Evolutionary conservation across 1,284 basidiomycete species (phyloP).

Genomic region (Fomitopsis pinicola): DNA sequence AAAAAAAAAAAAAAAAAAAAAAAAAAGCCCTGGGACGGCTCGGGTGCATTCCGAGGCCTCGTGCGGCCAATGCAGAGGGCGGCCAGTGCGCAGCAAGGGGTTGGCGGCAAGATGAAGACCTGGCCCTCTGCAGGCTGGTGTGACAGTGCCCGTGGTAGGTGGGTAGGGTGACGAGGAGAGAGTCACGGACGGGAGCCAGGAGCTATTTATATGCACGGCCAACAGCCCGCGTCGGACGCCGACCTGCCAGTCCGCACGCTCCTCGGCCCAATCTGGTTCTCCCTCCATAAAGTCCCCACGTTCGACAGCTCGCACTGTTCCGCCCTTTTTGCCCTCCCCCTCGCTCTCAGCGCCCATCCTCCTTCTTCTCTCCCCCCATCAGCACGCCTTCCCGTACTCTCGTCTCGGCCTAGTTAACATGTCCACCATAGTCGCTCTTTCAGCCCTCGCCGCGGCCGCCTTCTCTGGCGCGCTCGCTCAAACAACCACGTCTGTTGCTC

Average conservation of each 20-base stretch:
- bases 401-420: conserved; percentile 20
- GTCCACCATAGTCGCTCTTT: conserved; percentile 39
- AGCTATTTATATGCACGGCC: neutral
- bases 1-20: too few relatives aligned
- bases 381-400: neutral
- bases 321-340: neutral
- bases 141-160: neutral
- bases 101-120: neutral
- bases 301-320: neutral
- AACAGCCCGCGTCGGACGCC: neutral
- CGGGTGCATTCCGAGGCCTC: neutral
- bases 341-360: neutral
- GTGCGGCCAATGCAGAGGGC: neutral
- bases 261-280: neutral
- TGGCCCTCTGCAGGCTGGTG: neutral
- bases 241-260: neutral
- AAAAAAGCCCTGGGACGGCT: too few relatives aligned
- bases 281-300: neutral
- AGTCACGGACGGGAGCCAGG: too few relatives aligned
- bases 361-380: neutral
- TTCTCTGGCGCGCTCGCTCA: conserved; percentile 32
- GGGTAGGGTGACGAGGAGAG: neutral
- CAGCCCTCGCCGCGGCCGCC: conserved; percentile 33
- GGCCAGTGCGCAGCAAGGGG: neutral
- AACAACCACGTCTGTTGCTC: conserved; percentile 28